Percentiles rank a stretch among this genome's conserved stretches.
These are phyloP conservation scores for Puccinia novopanici DNA, from an alignment of 1,284 basidiomycete species.

Conservation along the genomic window DNA sequence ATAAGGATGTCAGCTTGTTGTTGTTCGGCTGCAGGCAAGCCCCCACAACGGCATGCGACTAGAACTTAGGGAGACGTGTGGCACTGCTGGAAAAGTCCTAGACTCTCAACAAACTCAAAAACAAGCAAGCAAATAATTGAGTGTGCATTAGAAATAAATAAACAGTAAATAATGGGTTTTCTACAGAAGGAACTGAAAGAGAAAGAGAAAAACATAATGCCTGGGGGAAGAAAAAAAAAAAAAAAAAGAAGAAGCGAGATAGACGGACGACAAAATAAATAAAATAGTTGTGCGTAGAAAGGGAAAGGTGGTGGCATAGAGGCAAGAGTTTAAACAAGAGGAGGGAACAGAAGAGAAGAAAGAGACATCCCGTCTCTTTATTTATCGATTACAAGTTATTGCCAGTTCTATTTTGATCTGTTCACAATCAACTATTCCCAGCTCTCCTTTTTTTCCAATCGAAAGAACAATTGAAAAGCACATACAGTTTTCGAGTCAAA, in stretches of 20 bases:
- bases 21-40: no score
- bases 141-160: not conserved
- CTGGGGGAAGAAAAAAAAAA: not conserved
- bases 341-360: not conserved
- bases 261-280: not conserved
- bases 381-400: conserved; percentile 12
- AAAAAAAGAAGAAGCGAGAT: not conserved
- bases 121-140: not conserved
- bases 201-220: not conserved
- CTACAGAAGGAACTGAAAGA: not conserved
- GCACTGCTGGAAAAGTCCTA: no score
- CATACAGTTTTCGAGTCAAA: conserved; percentile 5
- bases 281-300: not conserved
- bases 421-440: not conserved
- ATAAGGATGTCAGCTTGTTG: no score
- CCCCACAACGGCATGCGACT: no score
- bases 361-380: not conserved
- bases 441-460: conserved; percentile 4
- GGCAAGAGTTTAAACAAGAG: not conserved
- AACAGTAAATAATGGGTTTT: not conserved
- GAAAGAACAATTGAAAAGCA: conserved; percentile 6
- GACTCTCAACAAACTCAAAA: not conserved
- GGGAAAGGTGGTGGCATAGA: not conserved
- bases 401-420: not conserved
- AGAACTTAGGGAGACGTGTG: no score